A percentile compares a stretch with the other conserved stretches of the same genome.
phyloP scores from a whole-genome alignment of 345 rosid genomes.

The Lumnitzera racemosa region DNA sequence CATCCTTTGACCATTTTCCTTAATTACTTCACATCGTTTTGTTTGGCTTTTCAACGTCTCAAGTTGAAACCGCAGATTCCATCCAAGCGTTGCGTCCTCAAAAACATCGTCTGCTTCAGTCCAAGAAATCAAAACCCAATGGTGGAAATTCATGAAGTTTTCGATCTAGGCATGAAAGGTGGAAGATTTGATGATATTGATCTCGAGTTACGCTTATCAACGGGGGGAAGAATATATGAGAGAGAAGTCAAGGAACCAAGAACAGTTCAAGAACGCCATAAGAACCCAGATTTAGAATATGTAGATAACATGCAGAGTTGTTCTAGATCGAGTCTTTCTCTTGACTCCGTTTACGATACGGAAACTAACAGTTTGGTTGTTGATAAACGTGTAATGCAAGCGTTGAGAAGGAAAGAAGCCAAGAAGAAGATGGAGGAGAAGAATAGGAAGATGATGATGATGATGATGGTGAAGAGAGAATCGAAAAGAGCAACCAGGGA shows the following conservation, averaged over 20 bases:
- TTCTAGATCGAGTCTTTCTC: background rate
- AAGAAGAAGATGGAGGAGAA: constrained; percentile 41
- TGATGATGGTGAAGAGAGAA: background rate
- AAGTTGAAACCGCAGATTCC: too few species aligned
- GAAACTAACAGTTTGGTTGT: background rate
- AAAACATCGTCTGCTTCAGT: too few species aligned
- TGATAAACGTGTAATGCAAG: constrained; percentile 29
- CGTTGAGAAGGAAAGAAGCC: constrained; percentile 31
- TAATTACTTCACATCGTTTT: too few species aligned
- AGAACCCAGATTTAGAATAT: background rate
- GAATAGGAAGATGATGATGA: constrained; percentile 17
- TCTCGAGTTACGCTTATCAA: constrained; percentile 56
- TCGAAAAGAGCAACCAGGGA: background rate
- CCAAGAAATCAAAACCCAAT: too few species aligned
- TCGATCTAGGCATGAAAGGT: background rate
- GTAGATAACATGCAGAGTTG: background rate
- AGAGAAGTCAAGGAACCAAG: background rate
- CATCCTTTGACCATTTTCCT: too few species aligned
- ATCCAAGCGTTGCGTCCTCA: too few species aligned
- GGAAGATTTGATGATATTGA: constrained; percentile 30
- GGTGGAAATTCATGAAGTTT: too few species aligned
- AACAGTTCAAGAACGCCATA: background rate
- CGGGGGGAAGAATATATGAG: constrained; percentile 32
- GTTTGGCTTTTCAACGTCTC: too few species aligned
- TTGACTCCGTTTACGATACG: constrained; percentile 5